A percentile compares a stretch with the other conserved stretches of the same genome.
Evolutionary conservation across 768 basidiomycete species (phyloP).

Genomic region (Pleurotus djamor): DNA sequence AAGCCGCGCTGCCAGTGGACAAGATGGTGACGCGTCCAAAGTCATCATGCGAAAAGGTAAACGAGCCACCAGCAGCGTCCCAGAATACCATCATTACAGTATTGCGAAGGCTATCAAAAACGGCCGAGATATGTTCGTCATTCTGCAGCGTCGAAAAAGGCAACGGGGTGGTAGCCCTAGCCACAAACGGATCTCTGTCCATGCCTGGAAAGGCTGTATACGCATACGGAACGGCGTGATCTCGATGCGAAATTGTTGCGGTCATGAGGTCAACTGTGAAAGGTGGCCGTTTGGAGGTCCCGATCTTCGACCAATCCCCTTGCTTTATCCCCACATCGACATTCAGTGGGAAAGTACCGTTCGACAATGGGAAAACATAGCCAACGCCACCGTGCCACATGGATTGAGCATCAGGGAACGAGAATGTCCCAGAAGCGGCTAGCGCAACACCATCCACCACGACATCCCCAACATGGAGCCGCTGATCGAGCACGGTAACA

Average conservation of each 20-base stretch:
- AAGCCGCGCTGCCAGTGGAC: constrained; percentile 36
- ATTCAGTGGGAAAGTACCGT: constrained; percentile 33
- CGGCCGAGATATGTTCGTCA: constrained; percentile 45
- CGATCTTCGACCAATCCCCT: constrained; percentile 61
- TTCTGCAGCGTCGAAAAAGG: constrained; percentile 40
- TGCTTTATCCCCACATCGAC: constrained; percentile 43
- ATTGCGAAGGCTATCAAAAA: constrained; percentile 39
- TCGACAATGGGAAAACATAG: constrained; percentile 43
- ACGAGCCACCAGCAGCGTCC: constrained; percentile 41
- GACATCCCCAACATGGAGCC: constrained; percentile 41
- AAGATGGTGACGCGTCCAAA: constrained; percentile 24
- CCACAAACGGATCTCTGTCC: constrained; percentile 32
- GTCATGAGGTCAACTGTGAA: constrained; percentile 60
- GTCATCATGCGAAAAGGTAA: constrained; percentile 25
- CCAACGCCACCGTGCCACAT: constrained; percentile 69
- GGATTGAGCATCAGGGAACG: constrained; percentile 21
- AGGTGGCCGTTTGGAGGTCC: constrained; percentile 59
- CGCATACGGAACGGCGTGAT: constrained; percentile 31
- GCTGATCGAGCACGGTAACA: constrained; percentile 68
- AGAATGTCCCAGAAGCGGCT: constrained; percentile 6
- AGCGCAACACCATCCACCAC: constrained; percentile 33
- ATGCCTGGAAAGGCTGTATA: constrained; percentile 60
- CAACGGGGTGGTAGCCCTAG: constrained; percentile 25
- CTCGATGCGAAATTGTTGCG: constrained; percentile 52
- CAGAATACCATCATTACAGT: constrained; percentile 55